phyloP scores from a whole-genome alignment of 768 basidiomycete genomes.

The Tephrocybe sp. region DNA sequence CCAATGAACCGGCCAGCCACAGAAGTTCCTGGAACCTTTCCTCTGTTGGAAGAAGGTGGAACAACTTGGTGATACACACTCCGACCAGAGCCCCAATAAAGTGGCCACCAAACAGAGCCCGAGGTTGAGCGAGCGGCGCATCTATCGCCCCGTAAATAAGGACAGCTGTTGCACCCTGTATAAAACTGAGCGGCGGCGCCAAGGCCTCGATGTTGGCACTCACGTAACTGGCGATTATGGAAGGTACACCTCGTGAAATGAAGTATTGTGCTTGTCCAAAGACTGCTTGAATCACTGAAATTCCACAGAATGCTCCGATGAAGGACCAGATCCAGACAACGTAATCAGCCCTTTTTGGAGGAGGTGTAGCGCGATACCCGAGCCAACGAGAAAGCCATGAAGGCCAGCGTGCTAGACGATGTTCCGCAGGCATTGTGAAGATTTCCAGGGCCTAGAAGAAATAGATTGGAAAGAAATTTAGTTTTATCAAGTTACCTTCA shows the following conservation, averaged over 20 bases:
- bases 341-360: constrained; percentile 30
- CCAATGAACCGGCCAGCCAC: constrained; percentile 51
- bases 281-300: constrained; percentile 48
- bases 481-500: no score
- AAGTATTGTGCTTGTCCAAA: constrained; percentile 52
- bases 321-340: constrained; percentile 53
- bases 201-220: constrained; percentile 14
- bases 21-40: constrained; percentile 39
- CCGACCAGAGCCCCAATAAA: constrained; percentile 50
- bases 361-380: constrained; percentile 39
- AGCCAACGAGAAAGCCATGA: constrained; percentile 41
- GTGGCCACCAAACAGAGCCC: constrained; percentile 50
- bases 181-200: not conserved
- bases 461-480: no score
- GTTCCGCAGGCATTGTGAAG: not conserved
- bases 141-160: constrained; percentile 56
- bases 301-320: constrained; percentile 49
- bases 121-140: constrained; percentile 52
- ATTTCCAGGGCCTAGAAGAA: not conserved
- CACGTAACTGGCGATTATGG: constrained; percentile 50
- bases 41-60: constrained; percentile 43
- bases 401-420: constrained; percentile 35
- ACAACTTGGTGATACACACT: constrained; percentile 51
- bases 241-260: constrained; percentile 41
- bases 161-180: constrained; percentile 54